Evolutionary conservation across 2,329 filamentous ascomycete genomes (phyloP), one percentile per base, ranked within the genome.

Genomic region (Sphaerulina populicola): DNA sequence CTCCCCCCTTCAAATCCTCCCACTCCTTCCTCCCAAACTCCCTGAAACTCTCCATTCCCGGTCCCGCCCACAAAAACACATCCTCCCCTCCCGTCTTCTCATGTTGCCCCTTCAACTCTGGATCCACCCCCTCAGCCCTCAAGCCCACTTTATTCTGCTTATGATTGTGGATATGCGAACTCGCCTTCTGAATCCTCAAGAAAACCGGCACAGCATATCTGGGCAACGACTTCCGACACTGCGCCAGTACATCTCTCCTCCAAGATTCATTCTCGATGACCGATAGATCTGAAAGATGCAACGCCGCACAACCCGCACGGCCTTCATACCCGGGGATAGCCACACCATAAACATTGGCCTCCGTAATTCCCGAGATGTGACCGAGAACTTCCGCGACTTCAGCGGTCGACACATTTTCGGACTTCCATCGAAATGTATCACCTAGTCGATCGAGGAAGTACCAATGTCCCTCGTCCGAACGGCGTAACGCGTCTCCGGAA

Each of bases 121-220:
- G 77, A 65, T 86, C 78, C n/a, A 86, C 77, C 0, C 84, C 84
- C 57, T 86, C 82, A 41, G 79, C 77, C 61, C 83, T 75, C 43
- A 88, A 69, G 0, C 81, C 81, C 1, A 83, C 77, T 66, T 89
- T 90, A 64, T 88, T 86, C 69, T 88, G 85, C 69, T 90, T 89
- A 64, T 88, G 84, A 62, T 88, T 89, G 64, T 85, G 82, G 57
- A 81, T 85, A 1, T 80, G 76, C 21, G 74, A 77, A 42, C 59
- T 60, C 27, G 72, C 71, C 42, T 76, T 71, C 21, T 85, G 75
- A 11, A 86, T 69, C 1, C 85, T 73, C 39, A 88, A 62, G 69
- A 89, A 89, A 1, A 88, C 70, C 0, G 86, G 86, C 1, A 89
- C 83, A 0, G 86, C 86, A 62, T 89, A 89, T 55, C 76, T 76